A percentile compares a stretch with the other conserved stretches of the same genome.
phyloP scores from a whole-genome alignment of 768 basidiomycete genomes.

The Leccinum rimulosum region DNA sequence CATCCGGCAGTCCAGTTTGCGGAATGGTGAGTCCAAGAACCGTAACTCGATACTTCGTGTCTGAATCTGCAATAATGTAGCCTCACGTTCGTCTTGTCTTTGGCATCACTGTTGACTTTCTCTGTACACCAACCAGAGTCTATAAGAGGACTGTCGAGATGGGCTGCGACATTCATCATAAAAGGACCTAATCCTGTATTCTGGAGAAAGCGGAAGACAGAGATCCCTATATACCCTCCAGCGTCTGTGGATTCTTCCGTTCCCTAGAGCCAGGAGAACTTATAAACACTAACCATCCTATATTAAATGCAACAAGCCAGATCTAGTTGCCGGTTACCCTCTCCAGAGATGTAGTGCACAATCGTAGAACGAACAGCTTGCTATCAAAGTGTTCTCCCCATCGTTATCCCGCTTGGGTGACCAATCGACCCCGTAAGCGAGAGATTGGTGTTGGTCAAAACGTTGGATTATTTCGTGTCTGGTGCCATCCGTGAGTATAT shows the following conservation, averaged over 20 bases:
- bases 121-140: slow-evolving; percentile 60
- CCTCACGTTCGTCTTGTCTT: slow-evolving; percentile 56
- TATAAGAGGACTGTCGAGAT: slow-evolving; percentile 70
- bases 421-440: slow-evolving; percentile 96
- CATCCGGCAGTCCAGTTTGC: slow-evolving; percentile 37
- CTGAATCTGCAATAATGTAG: slow-evolving; percentile 35
- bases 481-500: slow-evolving; percentile 11
- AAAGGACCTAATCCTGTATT: slow-evolving; percentile 56
- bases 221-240: slow-evolving; percentile 12
- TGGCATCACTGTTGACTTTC: slow-evolving; percentile 63
- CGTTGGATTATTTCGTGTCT: slow-evolving; percentile 46
- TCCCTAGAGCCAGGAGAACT: not conserved
- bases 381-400: slow-evolving; percentile 53
- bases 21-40: slow-evolving; percentile 51
- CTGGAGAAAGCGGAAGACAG: slow-evolving; percentile 41
- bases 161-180: slow-evolving; percentile 65
- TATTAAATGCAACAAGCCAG: not conserved
- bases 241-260: slow-evolving; percentile 3
- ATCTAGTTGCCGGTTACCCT: slow-evolving; percentile 40
- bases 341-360: slow-evolving; percentile 79
- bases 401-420: slow-evolving; percentile 40
- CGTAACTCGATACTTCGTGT: not conserved
- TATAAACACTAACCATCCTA: not conserved
- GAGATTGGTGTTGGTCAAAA: slow-evolving; percentile 74
- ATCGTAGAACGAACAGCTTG: slow-evolving; percentile 96